These are phyloP conservation scores for Xylaria sp. DNA, from an alignment of 2,329 filamentous ascomycete genomes.

Conservation along the genomic window DNA sequence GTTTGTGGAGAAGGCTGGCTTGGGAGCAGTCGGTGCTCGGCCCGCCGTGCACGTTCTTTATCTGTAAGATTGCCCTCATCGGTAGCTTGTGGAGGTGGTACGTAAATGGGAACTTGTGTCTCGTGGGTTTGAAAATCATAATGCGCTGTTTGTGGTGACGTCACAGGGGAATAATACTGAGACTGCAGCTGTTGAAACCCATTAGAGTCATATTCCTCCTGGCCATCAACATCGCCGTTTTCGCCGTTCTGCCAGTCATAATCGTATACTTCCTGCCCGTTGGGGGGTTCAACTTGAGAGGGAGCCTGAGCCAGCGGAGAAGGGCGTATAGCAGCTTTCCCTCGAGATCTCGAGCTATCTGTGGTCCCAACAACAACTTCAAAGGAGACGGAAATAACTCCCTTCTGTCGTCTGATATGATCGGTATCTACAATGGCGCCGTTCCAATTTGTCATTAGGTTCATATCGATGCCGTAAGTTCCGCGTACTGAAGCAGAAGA, in stretches of 20 bases:
- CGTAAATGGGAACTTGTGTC: slow-evolving; percentile 58
- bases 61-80: slow-evolving; percentile 75
- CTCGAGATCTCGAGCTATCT: slow-evolving; percentile 65
- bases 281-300: slow-evolving; percentile 31
- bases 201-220: slow-evolving; percentile 37
- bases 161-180: slow-evolving; percentile 43
- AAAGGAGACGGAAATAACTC: slow-evolving; percentile 86
- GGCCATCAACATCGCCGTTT: slow-evolving; percentile 45
- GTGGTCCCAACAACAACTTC: slow-evolving; percentile 88
- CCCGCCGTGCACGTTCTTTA: slow-evolving; percentile 81
- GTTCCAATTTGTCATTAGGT: slow-evolving; percentile 64
- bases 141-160: slow-evolving; percentile 49
- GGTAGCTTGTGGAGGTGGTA: slow-evolving; percentile 69
- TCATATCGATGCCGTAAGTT: slow-evolving; percentile 54
- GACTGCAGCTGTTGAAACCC: slow-evolving; percentile 40
- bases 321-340: slow-evolving; percentile 45
- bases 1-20: slow-evolving; percentile 72
- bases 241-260: slow-evolving; percentile 50
- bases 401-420: slow-evolving; percentile 85
- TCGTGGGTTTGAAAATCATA: slow-evolving; percentile 49
- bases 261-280: slow-evolving; percentile 41
- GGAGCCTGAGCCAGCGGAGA: slow-evolving; percentile 40
- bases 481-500: slow-evolving; percentile 46
- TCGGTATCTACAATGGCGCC: slow-evolving; percentile 88
- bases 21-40: slow-evolving; percentile 82